Conservation (phyloP, 352 stramenopile species). For the Globisporangium recalcitrans region DNA sequence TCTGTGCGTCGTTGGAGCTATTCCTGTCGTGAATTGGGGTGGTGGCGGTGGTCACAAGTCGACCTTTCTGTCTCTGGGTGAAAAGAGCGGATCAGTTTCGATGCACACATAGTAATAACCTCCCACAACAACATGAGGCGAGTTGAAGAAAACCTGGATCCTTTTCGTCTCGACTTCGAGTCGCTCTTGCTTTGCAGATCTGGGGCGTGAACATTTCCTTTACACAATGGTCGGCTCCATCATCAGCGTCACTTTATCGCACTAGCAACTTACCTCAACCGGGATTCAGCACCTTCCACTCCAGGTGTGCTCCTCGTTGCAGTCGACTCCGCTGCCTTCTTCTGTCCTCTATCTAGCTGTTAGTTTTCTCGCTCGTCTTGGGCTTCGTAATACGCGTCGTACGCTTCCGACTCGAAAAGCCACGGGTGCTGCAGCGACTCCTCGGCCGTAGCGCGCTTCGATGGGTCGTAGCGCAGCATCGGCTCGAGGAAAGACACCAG, state of each 20-base stretch:
- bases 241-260: no score
- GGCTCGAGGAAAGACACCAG: slow-evolving; percentile 93
- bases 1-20: background rate
- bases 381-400: slow-evolving; percentile 15
- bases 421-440: slow-evolving; percentile 94
- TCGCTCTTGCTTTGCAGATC: background rate
- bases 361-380: slow-evolving; percentile 14
- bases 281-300: background rate
- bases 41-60: background rate
- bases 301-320: background rate
- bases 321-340: background rate
- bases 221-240: background rate
- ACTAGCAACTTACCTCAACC: no score
- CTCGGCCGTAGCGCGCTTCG: slow-evolving; percentile 88
- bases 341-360: slow-evolving; percentile 3
- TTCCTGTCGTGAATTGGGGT: background rate
- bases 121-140: background rate
- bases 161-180: no score
- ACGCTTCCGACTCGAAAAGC: slow-evolving; percentile 42
- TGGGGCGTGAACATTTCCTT: background rate
- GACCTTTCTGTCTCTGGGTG: background rate
- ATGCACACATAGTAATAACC: slow-evolving; percentile 3
- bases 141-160: background rate
- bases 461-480: slow-evolving; percentile 89
- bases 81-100: slow-evolving; percentile 6